Base-by-base conservation (phyloP, 371 early-diverging fungal species). In the Rhizopus delemar region DNA sequence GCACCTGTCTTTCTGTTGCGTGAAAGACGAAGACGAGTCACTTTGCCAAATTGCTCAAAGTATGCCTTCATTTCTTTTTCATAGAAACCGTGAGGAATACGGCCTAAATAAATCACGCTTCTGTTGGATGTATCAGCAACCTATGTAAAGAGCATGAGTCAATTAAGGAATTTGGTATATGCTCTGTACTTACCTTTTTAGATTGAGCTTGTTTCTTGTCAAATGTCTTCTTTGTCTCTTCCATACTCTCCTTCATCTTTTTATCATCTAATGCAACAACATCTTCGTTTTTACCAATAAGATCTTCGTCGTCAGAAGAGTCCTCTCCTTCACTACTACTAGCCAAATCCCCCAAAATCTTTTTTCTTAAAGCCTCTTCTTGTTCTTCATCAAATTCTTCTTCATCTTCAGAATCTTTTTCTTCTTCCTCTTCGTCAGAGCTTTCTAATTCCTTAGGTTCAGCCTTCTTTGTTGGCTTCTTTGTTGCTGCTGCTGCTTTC, bases 51-150 rank as follows among this genome's bases (percentile, higher is more conserved):
- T 70, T 97, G 97, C 29, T 77, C 65, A 78, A 97, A 97, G 77
- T 97, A 97, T 0, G 73, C 76, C 52, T 69, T 62, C 93, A 97
- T 93, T 69, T 94, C 88, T 13, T 86, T 73, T 71, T 97, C 98
- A 74, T 95, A 92, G 73, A 97, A 96, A n/a, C 95, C 95, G 60
- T 94, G 93, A 5, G 98, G 98, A 54, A 97, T 90, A 54, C 92
- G 88, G 38, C 94, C 93, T 46, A 97, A 70, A 67, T 92, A 96
- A 12, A 96, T 71, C 13, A 92, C 91, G 57, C 95, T 94, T 56
- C 56, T 31, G 11, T 35, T 32, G 8, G 22, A 15, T 29, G 74
- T 68, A 22, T 71, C 13, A 6, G 5, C 62, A 29, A 43, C 22
- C 29, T 32, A 12, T 43, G 12, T 13, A 45, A 34, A 16, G 2